Evolutionary conservation across 2,329 filamentous ascomycete genomes (phyloP), one percentile per base, ranked within the genome.

Genomic region (Aspergillus fumigatiaffinis): DNA sequence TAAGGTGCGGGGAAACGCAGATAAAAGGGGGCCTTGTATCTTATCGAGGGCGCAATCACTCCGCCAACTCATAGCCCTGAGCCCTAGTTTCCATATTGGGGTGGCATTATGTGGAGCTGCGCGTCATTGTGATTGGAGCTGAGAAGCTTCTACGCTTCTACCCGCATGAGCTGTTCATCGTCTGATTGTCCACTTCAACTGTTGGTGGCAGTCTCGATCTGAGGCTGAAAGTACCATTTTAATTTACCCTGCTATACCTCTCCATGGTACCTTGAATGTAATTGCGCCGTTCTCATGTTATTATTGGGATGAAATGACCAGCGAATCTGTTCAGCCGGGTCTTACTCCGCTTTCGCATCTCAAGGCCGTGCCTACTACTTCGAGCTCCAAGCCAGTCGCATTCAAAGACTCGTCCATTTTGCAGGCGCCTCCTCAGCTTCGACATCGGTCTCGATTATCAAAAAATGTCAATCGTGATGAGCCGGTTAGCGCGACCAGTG

Each of bases 401-500:
- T 42, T 64, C 50, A 65, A 63, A 51, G 62, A 62, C 12, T 68
- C 69, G 5, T 60, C 68, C 38, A 66, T 64, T 50, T 61, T 66
- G 21, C 63, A 69, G 35, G 60, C 62, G 23, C 55, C 70, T 12
- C 63, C 71, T 47, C 68, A 72, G 48, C 66, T 71, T 21, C 66
- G 70, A 12, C 72, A 70, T 32, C 71, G 71, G 49, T 55, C 69
- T 17, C 69, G 65, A 35, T 60, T 60, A 17, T 64, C 65, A 42
- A 71, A 65, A 54, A 41, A 60, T n/a, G 54, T 63, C 4, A 59
- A 49, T 42, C 63, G 84, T 84, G 65, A 68, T 56, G 67, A 72
- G 35, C 49, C 57, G 56, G 51, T 69, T 64, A 69, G 78, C 73
- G 80, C 83, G 52, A 81, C 87, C 60, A 90, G 89, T 41, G 89